A percentile compares a stretch with the other conserved stretches of the same genome.
phyloP scores from a whole-genome alignment of 1,139 yeast genomes.

The Lodderomyces margitis region DNA sequence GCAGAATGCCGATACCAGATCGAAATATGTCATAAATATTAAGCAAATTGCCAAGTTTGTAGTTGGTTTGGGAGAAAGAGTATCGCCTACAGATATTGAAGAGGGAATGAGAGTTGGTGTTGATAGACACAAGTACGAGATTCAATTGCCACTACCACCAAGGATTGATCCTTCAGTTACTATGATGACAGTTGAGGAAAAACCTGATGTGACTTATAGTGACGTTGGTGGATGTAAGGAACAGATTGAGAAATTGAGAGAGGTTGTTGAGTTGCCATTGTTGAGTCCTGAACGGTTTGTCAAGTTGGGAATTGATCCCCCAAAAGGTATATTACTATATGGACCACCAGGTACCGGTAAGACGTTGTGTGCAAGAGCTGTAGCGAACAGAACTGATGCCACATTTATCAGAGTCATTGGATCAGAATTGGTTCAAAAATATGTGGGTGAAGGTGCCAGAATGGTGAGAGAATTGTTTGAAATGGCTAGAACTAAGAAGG shows the following conservation, averaged over 20 bases:
- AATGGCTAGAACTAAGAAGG: conserved; percentile 97
- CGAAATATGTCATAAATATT: conserved; percentile 92
- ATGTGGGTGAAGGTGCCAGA: conserved; percentile 99
- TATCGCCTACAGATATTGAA: conserved; percentile 97
- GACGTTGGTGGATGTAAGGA: conserved; percentile 99
- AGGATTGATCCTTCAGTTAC: conserved; percentile 96
- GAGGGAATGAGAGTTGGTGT: conserved; percentile 99
- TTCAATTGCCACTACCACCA: conserved; percentile 95
- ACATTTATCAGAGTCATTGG: conserved; percentile 97
- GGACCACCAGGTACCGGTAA: conserved; percentile 99
- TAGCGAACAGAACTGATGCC: conserved; percentile 97
- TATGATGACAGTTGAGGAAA: conserved; percentile 99
- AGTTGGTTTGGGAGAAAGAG: conserved; percentile 93
- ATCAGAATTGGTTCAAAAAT: conserved; percentile 94
- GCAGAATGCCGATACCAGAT: conserved; percentile 73
- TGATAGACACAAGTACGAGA: conserved; percentile 94
- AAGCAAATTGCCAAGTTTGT: conserved; percentile 98
- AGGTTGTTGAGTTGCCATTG: conserved; percentile 93
- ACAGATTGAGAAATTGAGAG: conserved; percentile 94
- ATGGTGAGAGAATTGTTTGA: conserved; percentile 98
- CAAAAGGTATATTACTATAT: conserved; percentile 90
- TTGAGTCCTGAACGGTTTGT: conserved; percentile 95
- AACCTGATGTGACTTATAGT: conserved; percentile 86
- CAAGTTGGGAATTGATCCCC: conserved; percentile 95
- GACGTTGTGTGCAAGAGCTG: conserved; percentile 96